Percentiles rank a stretch among this genome's conserved stretches.
These are phyloP conservation scores for Trypanosoma grayi DNA, from an alignment of 208 protist species.

Conservation along the genomic window DNA sequence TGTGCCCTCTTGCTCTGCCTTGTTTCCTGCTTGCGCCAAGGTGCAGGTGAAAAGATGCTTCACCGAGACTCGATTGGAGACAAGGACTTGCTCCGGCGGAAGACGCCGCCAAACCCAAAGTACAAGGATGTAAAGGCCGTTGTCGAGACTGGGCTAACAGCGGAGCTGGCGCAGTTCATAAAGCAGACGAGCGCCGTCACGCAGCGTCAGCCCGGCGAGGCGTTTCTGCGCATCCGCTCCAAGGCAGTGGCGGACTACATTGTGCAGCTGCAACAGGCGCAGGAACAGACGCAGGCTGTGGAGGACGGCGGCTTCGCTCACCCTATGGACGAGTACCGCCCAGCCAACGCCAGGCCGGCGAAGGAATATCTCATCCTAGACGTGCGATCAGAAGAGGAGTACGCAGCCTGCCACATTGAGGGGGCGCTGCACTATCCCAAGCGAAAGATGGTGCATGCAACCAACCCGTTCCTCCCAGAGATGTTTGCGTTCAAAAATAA, in stretches of 20 bases:
- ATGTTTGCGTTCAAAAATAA: constrained; percentile 91
- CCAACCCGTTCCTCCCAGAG: constrained; percentile 73
- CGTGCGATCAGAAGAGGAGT: constrained; percentile 72
- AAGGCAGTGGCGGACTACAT: constrained; percentile 49
- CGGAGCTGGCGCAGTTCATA: constrained; percentile 62
- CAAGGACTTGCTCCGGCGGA: constrained; percentile 60
- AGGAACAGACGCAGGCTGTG: constrained; percentile 9
- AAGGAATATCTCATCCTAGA: constrained; percentile 77
- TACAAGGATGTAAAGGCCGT: constrained; percentile 69
- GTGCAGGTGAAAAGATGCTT: constrained; percentile 44
- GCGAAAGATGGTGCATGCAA: constrained; percentile 70
- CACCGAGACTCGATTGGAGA: constrained; percentile 60
- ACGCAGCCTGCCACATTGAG: constrained; percentile 75
- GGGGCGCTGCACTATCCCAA: constrained; percentile 81
- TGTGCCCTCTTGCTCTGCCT: too few species aligned
- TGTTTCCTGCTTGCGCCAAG: too few species aligned
- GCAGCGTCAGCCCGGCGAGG: constrained; percentile 60
- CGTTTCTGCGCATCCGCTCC: constrained; percentile 69
- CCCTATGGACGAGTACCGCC: constrained; percentile 85
- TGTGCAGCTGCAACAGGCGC: constrained; percentile 19
- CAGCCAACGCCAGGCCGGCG: not conserved
- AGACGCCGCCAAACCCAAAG: constrained; percentile 38
- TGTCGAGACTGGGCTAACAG: constrained; percentile 84
- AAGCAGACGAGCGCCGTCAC: constrained; percentile 35
- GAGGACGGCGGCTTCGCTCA: constrained; percentile 75